Conservation (phyloP, 257 asterid species). For the Solanum neorickii region DNA sequence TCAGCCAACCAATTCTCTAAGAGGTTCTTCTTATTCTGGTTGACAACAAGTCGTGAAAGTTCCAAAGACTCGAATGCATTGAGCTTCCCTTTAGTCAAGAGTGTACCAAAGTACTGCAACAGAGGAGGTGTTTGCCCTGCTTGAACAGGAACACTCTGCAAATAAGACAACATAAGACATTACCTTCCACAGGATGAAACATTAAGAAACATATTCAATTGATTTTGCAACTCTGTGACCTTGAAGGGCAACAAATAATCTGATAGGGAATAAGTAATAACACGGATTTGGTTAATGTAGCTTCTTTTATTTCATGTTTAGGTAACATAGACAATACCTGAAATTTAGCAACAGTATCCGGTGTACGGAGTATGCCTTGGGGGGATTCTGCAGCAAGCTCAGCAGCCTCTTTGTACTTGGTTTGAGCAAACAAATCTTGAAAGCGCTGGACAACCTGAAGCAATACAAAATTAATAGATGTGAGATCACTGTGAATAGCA, state of each 20-base stretch:
- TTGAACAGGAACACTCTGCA: slow-evolving; percentile 99
- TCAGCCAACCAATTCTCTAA: slow-evolving; percentile 98
- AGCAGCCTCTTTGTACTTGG: slow-evolving; percentile 39
- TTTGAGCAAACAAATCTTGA: slow-evolving; percentile 80
- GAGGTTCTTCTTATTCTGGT: slow-evolving; percentile 93
- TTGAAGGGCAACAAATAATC: not conserved
- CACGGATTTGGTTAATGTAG: not conserved
- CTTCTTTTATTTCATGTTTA: not conserved
- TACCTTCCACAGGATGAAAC: not conserved
- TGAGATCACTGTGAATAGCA: not conserved
- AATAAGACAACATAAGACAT: not conserved
- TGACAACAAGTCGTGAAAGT: slow-evolving; percentile 93
- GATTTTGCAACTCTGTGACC: not conserved
- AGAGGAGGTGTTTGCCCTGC: slow-evolving; percentile 99
- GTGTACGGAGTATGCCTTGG: slow-evolving; percentile 8
- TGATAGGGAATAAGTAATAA: not conserved
- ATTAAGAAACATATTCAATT: not conserved
- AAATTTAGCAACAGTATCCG: slow-evolving; percentile 6
- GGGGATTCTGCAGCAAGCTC: slow-evolving; percentile 12
- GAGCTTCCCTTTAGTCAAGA: slow-evolving; percentile 90
- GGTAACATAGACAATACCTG: slow-evolving; percentile 1
- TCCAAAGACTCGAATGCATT: slow-evolving; percentile 95
- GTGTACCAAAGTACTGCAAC: slow-evolving; percentile 96
- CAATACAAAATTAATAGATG: not conserved
- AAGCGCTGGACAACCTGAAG: slow-evolving; percentile 93